phyloP scores from a whole-genome alignment of 1,284 basidiomycete genomes.

The Cryptococcus jaspeensis region DNA sequence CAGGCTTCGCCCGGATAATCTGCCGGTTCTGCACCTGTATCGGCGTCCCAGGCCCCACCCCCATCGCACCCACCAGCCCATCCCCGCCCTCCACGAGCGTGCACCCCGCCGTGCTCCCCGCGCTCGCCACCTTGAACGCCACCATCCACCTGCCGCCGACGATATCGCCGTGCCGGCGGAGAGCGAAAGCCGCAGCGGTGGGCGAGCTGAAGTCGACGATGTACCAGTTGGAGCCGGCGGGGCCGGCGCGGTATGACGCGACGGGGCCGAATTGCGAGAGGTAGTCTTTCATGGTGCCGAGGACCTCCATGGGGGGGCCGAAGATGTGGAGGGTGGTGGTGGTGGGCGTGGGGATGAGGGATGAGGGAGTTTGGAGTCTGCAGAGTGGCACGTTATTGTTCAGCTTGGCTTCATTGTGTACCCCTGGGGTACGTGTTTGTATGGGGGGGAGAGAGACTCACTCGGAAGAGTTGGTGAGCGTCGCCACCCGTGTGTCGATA shows the following conservation, averaged over 20 bases:
- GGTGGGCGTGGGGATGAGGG: constrained; percentile 27
- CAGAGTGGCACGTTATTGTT: not conserved
- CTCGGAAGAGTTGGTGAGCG: constrained; percentile 6
- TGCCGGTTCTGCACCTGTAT: constrained; percentile 21
- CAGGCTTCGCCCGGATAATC: constrained; percentile 23
- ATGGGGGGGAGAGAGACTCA: constrained; percentile 6
- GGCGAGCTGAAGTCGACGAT: constrained; percentile 35
- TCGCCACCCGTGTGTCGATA: constrained; percentile 1
- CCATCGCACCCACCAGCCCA: not conserved
- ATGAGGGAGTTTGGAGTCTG: constrained; percentile 30
- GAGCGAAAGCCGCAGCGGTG: constrained; percentile 32
- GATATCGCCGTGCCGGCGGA: constrained; percentile 45
- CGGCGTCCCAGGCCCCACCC: constrained; percentile 23
- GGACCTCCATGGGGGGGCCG: constrained; percentile 38
- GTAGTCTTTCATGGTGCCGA: constrained; percentile 33
- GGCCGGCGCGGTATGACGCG: constrained; percentile 35
- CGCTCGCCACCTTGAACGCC: constrained; percentile 39
- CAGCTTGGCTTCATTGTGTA: not conserved
- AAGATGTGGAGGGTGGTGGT: constrained; percentile 44
- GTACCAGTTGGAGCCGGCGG: constrained; percentile 44
- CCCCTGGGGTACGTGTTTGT: too few relatives aligned
- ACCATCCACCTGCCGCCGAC: constrained; percentile 42
- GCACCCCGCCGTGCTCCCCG: constrained; percentile 24
- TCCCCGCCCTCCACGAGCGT: constrained; percentile 17
- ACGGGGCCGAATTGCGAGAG: constrained; percentile 37